Percentiles rank a stretch among this genome's conserved stretches.
These are phyloP conservation scores for Mucor plumbeus DNA, from an alignment of 371 early-diverging fungal genomes.

Conservation along the genomic window DNA sequence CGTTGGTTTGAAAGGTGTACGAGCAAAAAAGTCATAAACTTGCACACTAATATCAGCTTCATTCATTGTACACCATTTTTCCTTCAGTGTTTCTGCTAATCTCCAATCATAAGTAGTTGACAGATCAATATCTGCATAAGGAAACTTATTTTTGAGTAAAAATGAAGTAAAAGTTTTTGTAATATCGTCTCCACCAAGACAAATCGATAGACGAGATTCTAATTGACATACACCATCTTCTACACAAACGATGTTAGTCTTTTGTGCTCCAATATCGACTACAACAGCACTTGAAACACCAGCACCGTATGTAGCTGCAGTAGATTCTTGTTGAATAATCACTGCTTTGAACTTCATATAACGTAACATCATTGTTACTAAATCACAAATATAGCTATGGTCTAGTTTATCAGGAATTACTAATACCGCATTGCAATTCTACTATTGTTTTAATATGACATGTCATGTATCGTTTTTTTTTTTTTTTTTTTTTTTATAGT, in stretches of 20 bases:
- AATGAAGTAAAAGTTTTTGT: slow-evolving; percentile 74
- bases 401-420: slow-evolving; percentile 81
- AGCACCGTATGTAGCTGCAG: slow-evolving; percentile 86
- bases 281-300: slow-evolving; percentile 87
- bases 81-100: slow-evolving; percentile 75
- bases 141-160: slow-evolving; percentile 72
- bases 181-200: slow-evolving; percentile 87
- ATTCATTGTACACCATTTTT: slow-evolving; percentile 82
- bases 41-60: slow-evolving; percentile 84
- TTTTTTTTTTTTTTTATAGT: too few species aligned
- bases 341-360: slow-evolving; percentile 81
- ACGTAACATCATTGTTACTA: slow-evolving; percentile 71
- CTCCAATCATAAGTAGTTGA: slow-evolving; percentile 69
- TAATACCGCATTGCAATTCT: slow-evolving; percentile 73
- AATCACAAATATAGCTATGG: slow-evolving; percentile 64
- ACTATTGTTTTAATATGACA: neutral
- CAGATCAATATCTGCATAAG: slow-evolving; percentile 75
- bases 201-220: slow-evolving; percentile 58
- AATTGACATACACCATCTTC: slow-evolving; percentile 84
- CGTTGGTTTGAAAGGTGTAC: slow-evolving; percentile 73
- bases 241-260: slow-evolving; percentile 81
- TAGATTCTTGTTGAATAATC: slow-evolving; percentile 81
- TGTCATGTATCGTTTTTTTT: too few species aligned
- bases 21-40: slow-evolving; percentile 80
- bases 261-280: slow-evolving; percentile 92